These are phyloP conservation scores for Syzygium jambos DNA, from an alignment of 345 rosid genomes.

Conservation along the genomic window DNA sequence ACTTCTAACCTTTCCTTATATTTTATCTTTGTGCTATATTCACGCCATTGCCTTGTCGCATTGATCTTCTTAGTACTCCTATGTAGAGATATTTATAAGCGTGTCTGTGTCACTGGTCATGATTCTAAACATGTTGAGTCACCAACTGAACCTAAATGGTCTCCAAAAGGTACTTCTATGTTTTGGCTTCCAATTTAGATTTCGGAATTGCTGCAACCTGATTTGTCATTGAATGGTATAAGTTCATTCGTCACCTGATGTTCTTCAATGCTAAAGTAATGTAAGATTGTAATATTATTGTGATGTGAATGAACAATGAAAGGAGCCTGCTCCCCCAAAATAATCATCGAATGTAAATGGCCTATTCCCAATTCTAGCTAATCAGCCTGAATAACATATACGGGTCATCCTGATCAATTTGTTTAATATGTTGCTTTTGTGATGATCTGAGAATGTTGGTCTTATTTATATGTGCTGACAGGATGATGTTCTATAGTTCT, in stretches of 20 bases:
- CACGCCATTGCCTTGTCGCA: not conserved
- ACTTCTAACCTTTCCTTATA: not conserved
- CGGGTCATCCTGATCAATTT: not conserved
- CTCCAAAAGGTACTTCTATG: constrained; percentile 49
- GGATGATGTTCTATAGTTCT: not conserved
- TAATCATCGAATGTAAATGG: not conserved
- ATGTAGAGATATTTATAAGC: constrained; percentile 53
- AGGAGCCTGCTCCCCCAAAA: not conserved
- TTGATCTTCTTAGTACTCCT: constrained; percentile 1
- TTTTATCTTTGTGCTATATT: not conserved
- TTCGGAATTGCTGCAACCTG: not conserved
- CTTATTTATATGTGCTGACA: not conserved
- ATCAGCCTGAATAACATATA: not conserved
- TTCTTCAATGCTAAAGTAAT: not conserved
- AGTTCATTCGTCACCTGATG: not conserved
- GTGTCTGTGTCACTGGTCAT: constrained; percentile 69
- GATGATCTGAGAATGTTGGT: not conserved
- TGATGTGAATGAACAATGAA: not conserved
- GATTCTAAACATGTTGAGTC: constrained; percentile 72
- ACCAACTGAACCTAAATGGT: constrained; percentile 96
- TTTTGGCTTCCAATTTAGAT: not conserved
- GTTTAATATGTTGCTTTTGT: not conserved
- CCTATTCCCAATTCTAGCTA: not conserved
- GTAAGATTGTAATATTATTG: not conserved
- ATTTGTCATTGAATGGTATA: not conserved